Evolutionary conservation across 2,329 filamentous ascomycete species (phyloP).

Genomic region (Chalaropsis thielavioides): DNA sequence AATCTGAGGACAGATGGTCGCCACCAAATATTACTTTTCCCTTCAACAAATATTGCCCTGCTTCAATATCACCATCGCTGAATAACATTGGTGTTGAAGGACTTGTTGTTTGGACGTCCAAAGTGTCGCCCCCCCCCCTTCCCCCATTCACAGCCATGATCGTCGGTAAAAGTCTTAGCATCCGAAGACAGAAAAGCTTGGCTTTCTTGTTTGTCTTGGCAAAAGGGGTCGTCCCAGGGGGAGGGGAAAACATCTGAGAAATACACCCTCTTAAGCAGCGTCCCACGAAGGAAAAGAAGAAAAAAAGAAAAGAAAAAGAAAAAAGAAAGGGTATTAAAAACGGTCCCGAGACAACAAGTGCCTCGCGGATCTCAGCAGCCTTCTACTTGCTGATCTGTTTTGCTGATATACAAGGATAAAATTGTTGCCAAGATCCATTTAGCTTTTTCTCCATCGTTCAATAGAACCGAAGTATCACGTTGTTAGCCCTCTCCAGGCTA

Average conservation of each 20-base stretch:
- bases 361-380: background rate
- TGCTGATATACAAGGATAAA: conserved; percentile 5
- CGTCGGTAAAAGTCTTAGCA: conserved; percentile 6
- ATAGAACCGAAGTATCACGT: background rate
- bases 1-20: too few species aligned
- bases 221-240: background rate
- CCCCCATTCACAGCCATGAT: background rate
- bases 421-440: conserved; percentile 9
- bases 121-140: background rate
- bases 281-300: background rate
- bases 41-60: background rate
- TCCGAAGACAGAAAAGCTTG: conserved; percentile 5
- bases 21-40: background rate
- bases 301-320: background rate
- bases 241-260: background rate
- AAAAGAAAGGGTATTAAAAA: background rate
- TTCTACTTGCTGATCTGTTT: background rate
- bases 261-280: background rate
- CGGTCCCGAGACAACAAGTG: background rate
- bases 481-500: background rate
- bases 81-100: background rate
- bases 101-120: background rate
- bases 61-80: background rate
- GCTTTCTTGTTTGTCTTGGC: conserved; percentile 6
- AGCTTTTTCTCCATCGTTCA: conserved; percentile 3